phyloP scores from a whole-genome alignment of 106 monocot species.

The Vanilla planifolia region DNA sequence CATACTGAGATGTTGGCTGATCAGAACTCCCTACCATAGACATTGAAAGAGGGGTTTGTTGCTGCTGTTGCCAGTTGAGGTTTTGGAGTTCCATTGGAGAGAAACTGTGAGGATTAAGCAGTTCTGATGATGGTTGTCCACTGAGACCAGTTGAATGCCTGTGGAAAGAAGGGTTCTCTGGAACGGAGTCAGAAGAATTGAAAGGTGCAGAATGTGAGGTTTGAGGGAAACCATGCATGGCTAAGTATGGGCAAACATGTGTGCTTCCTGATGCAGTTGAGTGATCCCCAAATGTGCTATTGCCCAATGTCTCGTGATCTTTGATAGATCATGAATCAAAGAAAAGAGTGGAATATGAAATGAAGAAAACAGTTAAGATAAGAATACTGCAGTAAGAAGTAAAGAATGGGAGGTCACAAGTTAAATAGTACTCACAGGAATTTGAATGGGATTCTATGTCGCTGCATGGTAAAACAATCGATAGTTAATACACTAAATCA shows the following conservation, averaged over 20 bases:
- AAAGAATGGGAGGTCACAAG: neutral
- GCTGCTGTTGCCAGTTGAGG: conserved; percentile 30
- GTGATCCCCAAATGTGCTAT: conserved; percentile 22
- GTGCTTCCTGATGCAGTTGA: conserved; percentile 20
- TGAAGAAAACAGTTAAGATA: neutral
- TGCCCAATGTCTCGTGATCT: conserved; percentile 41
- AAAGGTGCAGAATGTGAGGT: conserved; percentile 21
- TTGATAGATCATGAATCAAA: neutral
- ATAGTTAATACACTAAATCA: no score
- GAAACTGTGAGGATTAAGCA: conserved; percentile 26
- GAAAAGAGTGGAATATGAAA: conserved; percentile 4
- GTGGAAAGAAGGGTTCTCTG: conserved; percentile 28
- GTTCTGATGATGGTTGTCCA: conserved; percentile 22
- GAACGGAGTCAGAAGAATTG: conserved; percentile 20
- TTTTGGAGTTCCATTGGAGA: conserved; percentile 23
- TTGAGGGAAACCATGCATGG: conserved; percentile 29
- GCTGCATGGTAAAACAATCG: neutral
- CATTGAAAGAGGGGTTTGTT: conserved; percentile 6
- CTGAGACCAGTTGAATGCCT: conserved; percentile 21
- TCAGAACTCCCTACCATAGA: conserved; percentile 22
- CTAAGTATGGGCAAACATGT: conserved; percentile 39
- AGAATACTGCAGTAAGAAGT: neutral
- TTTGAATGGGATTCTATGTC: conserved; percentile 21
- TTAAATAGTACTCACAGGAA: conserved; percentile 22
- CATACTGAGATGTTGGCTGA: conserved; percentile 33